Base-by-base conservation (phyloP, 2,329 filamentous ascomycete genomes). In the Xylariaceae sp. region DNA sequence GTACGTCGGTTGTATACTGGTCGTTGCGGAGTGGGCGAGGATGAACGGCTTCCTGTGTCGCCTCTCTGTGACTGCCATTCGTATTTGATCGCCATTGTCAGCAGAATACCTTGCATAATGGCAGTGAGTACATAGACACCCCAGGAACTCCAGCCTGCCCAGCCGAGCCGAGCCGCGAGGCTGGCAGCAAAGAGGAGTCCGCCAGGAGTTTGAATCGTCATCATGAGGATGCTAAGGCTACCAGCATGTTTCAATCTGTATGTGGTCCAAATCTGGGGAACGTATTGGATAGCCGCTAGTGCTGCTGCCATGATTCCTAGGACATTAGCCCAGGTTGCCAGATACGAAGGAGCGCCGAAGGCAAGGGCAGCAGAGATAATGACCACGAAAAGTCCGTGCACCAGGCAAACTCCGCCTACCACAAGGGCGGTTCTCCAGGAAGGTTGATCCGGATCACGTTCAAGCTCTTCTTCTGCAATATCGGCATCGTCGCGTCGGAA, bases 141-240 rank as follows among this genome's bases (percentile, higher is more conserved):
- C 94, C 94, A 99, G 0, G 92, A 91, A 73, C 92, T 97, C 94
- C 94, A 99, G 0, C 93, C 93, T 27, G 82, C 85, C 65, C 79
- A 80, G 0, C 94, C 94, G 16, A 97, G 80, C 39, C 94, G 83
- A 6, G 83, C 84, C 44, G 87, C 91, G 36, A 99, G 75, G 70
- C 92, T 97, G 10, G 82, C 87, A 0, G 93, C 92, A 75, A 96
- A 97, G 6, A 99, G 76, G 63, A 96, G 87, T 54, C 91, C 92
- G 0, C 94, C 94, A 0, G 94, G 94, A 0, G 93, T 97, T 72
- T 99, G 94, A 27, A 99, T 96, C 69, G 89, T 89, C 92, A 99
- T 97, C 88, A 97, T 97, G 4, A 91, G 88, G 51, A 99, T 94
- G 67, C 91, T 96, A 64, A 99, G 76, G 70, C 92, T 96, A 49